These are phyloP conservation scores for Sarocladium kiliense DNA, from an alignment of 2,329 filamentous ascomycete genomes.

Conservation along the genomic window DNA sequence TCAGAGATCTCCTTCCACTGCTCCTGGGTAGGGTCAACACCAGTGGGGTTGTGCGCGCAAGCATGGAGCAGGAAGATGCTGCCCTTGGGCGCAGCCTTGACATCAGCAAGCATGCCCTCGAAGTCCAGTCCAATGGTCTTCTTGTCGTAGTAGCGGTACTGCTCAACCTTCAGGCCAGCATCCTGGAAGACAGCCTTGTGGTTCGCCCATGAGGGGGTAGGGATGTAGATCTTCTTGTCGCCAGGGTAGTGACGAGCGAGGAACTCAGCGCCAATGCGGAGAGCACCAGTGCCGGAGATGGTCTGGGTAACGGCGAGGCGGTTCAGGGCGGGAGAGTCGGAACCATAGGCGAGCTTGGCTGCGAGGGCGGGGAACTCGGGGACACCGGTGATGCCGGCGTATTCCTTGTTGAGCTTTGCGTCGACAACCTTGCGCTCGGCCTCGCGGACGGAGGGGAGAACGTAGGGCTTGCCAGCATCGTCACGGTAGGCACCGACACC, in stretches of 20 bases:
- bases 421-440: constrained; percentile 85
- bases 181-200: constrained; percentile 96
- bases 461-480: constrained; percentile 95
- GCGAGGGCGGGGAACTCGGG: constrained; percentile 91
- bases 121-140: constrained; percentile 98
- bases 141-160: constrained; percentile 99
- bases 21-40: constrained; percentile 84
- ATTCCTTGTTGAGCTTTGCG: constrained; percentile 86
- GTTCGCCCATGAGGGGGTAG: constrained; percentile 95
- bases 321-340: constrained; percentile 68
- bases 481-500: constrained; percentile 98
- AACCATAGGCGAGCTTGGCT: constrained; percentile 83
- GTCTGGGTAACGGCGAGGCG: constrained; percentile 92
- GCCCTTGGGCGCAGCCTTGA: constrained; percentile 80
- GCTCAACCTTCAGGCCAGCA: constrained; percentile 82
- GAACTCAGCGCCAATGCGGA: constrained; percentile 93
- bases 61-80: constrained; percentile 93
- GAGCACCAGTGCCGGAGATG: constrained; percentile 94
- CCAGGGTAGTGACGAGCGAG: constrained; percentile 85
- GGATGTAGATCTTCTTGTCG: constrained; percentile 94
- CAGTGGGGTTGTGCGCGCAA: constrained; percentile 96
- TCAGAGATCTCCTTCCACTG: constrained; percentile 91
- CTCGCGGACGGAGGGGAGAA: constrained; percentile 85
- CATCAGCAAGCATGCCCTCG: constrained; percentile 83
- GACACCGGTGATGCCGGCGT: constrained; percentile 94